Evolutionary conservation across 805 yeast species (phyloP).

Genomic region (Candida namnaoensis): DNA sequence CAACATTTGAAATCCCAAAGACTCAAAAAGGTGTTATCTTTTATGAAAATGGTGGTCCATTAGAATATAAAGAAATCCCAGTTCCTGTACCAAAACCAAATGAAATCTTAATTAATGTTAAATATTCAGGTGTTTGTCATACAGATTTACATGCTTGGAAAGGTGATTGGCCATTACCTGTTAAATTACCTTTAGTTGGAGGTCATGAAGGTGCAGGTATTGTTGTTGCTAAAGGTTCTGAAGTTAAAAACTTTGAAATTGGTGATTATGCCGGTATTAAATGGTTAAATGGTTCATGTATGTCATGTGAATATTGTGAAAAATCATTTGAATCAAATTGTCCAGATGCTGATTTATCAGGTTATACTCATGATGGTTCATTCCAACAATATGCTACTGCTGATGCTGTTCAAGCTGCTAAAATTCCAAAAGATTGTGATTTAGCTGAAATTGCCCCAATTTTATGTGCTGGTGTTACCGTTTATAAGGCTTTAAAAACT

Average conservation of each 20-base stretch:
- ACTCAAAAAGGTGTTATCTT: constrained; percentile 45
- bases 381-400: constrained; percentile 63
- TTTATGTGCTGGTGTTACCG: constrained; percentile 60
- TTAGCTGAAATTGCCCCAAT: constrained; percentile 52
- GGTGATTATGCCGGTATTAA: constrained; percentile 64
- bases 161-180: constrained; percentile 54
- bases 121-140: constrained; percentile 60
- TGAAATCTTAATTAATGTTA: constrained; percentile 46
- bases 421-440: constrained; percentile 45
- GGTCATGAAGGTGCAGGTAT: constrained; percentile 74
- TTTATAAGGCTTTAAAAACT: constrained; percentile 58
- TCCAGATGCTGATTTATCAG: constrained; percentile 59
- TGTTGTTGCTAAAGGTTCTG: constrained; percentile 54
- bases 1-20: constrained; percentile 21
- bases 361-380: constrained; percentile 64
- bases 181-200: constrained; percentile 57
- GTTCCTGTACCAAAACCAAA: constrained; percentile 50
- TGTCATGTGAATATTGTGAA: constrained; percentile 57
- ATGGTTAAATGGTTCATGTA: constrained; percentile 63
- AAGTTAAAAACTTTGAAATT: constrained; percentile 49
- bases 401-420: constrained; percentile 56
- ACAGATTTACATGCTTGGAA: constrained; percentile 64
- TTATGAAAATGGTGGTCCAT: constrained; percentile 38
- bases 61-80: constrained; percentile 40
- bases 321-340: constrained; percentile 56